These are phyloP conservation scores for Penicillium daleae DNA, from an alignment of 495 filamentous ascomycete genomes.

Conservation along the genomic window DNA sequence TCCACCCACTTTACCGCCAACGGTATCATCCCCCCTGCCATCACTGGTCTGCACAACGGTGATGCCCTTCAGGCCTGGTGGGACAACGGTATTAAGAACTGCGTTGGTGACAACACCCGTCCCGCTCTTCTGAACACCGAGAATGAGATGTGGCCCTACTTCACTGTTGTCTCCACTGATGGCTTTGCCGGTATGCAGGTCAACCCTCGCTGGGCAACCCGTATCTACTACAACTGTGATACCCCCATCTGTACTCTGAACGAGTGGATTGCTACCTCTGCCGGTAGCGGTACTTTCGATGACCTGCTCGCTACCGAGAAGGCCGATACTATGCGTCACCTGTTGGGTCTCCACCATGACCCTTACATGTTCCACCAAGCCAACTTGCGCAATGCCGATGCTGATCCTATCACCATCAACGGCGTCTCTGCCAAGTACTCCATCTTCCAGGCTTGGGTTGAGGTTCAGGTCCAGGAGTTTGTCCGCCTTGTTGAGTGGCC, in stretches of 20 bases:
- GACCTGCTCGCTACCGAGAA: slow-evolving; percentile 54
- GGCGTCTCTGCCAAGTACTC: slow-evolving; percentile 52
- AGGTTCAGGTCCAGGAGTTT: slow-evolving; percentile 60
- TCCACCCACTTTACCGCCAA: slow-evolving; percentile 48
- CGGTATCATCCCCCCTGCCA: slow-evolving; percentile 66
- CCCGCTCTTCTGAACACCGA: slow-evolving; percentile 50
- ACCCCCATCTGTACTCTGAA: slow-evolving; percentile 56
- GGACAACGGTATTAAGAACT: slow-evolving; percentile 61
- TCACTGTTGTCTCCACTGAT: slow-evolving; percentile 51
- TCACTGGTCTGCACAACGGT: slow-evolving; percentile 67
- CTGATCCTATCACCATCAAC: slow-evolving; percentile 53
- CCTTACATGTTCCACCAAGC: slow-evolving; percentile 58
- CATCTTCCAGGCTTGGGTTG: slow-evolving; percentile 65
- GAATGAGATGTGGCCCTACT: slow-evolving; percentile 59
- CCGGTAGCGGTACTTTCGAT: slow-evolving; percentile 51
- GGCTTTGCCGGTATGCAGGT: slow-evolving; percentile 62
- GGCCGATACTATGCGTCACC: slow-evolving; percentile 56
- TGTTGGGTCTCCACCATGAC: slow-evolving; percentile 59
- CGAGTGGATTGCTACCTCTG: slow-evolving; percentile 66
- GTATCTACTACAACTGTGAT: slow-evolving; percentile 69
- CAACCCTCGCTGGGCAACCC: slow-evolving; percentile 64
- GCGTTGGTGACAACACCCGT: slow-evolving; percentile 67
- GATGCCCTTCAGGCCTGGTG: slow-evolving; percentile 63
- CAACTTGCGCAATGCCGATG: slow-evolving; percentile 58
- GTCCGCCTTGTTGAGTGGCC: slow-evolving; percentile 62